Conservation (phyloP, 2,329 filamentous ascomycete genomes). For the Arthroderma uncinatum region DNA sequence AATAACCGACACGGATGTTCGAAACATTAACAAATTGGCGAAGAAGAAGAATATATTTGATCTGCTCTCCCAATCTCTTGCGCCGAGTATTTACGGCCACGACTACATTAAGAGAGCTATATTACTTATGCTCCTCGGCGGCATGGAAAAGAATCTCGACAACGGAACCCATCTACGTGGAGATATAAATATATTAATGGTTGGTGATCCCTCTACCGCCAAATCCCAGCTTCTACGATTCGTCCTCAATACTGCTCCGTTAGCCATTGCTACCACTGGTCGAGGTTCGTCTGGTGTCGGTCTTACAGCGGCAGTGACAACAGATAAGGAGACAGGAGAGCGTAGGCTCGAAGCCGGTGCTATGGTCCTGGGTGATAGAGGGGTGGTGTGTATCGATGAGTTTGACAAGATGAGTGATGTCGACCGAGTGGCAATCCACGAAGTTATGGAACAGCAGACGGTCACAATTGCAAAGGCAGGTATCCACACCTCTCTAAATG, state of each 20-base stretch:
- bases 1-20: constrained; percentile 93
- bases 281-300: constrained; percentile 94
- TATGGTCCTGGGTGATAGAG: constrained; percentile 95
- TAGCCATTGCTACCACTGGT: constrained; percentile 94
- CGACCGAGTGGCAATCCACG: constrained; percentile 94
- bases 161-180: constrained; percentile 96
- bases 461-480: constrained; percentile 98
- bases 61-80: constrained; percentile 81
- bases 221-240: constrained; percentile 98
- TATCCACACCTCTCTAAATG: constrained; percentile 94
- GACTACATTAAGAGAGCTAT: constrained; percentile 98
- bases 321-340: constrained; percentile 95
- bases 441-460: constrained; percentile 99
- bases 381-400: constrained; percentile 97
- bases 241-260: constrained; percentile 88
- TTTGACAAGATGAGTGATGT: constrained; percentile 99
- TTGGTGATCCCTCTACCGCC: constrained; percentile 93
- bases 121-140: constrained; percentile 83
- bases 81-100: constrained; percentile 93
- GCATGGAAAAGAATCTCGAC: constrained; percentile 96
- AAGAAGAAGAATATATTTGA: constrained; percentile 94
- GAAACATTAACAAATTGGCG: constrained; percentile 94
- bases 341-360: constrained; percentile 89
- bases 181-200: constrained; percentile 99
- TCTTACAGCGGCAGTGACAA: constrained; percentile 91